Conservation (phyloP, 441 rosid species). For the Erysimum pusillum region DNA sequence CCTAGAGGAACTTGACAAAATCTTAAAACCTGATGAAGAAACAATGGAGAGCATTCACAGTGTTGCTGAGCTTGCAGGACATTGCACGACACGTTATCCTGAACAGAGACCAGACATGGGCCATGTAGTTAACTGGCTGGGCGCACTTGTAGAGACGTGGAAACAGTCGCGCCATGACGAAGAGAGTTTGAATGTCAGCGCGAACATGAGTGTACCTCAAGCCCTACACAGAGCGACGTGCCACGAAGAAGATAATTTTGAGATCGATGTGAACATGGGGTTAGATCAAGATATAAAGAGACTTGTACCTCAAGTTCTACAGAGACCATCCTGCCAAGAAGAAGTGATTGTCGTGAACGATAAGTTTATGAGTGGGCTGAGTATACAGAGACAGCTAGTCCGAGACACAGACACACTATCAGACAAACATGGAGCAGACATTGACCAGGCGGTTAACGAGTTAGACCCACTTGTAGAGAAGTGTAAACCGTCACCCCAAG, state of each 20-base stretch:
- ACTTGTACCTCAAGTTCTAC: too few species aligned
- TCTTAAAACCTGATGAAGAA: slow-evolving; percentile 55
- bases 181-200: slow-evolving; percentile 54
- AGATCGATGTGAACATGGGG: too few species aligned
- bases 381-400: too few species aligned
- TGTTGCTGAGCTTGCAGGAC: slow-evolving; percentile 71
- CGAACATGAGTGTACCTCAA: slow-evolving; percentile 63
- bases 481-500: neutral
- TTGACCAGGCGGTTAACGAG: neutral
- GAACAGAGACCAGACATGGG: slow-evolving; percentile 77
- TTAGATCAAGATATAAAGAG: too few species aligned
- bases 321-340: too few species aligned
- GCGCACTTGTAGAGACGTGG: slow-evolving; percentile 72
- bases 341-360: too few species aligned
- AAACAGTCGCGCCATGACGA: slow-evolving; percentile 57
- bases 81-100: slow-evolving; percentile 57
- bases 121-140: slow-evolving; percentile 66
- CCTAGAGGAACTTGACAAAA: slow-evolving; percentile 52
- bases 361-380: too few species aligned
- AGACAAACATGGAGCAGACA: too few species aligned
- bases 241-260: too few species aligned
- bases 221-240: slow-evolving; percentile 49
- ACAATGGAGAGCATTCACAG: slow-evolving; percentile 59
- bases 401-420: too few species aligned
- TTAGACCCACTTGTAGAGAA: neutral